Base-by-base conservation (phyloP, 176 grass and related monocot species). In the Paspalum vaginatum region DNA sequence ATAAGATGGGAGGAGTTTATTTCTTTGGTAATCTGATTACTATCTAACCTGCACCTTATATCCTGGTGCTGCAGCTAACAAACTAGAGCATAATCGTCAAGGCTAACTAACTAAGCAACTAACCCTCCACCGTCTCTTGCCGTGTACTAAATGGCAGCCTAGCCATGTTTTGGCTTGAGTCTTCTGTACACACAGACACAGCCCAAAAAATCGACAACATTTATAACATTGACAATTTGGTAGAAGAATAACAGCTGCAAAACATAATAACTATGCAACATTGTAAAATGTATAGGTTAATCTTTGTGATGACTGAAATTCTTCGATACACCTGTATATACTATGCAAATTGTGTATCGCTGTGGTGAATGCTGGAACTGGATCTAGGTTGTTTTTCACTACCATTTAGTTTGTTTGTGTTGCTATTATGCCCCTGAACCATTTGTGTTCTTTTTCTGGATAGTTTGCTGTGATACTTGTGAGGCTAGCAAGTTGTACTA, bases 291-390 rank as follows among this genome's bases (percentile, higher is more conserved):
- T 7, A 5, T 61, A 16, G 20, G 22, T 76, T 47, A 8, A 37
- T 47, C 25, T 50, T 0, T 49, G 4, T 26, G 58, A 65, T 41
- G 55, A 39, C 56, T 67, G 42, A 64, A 66, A 74, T 75, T 74
- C 14, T 74, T 43, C 11, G 41, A 11, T 38, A 67, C 40, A 26
- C 65, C 20, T 41, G 59, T 58, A 21, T 44, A 74, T 41, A 54
- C 50, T 43, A 40, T 48, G 41, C 42, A 68, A 81, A 44, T 75
- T 68, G 32, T 75, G 18, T n/a, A 81, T 20, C 26, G 10, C 43
- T 70, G 50, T 72, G 11, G 46, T 79, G 37, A 44, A 56, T 54
- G 12, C 38, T 75, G 43, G 65, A 68, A 75, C 21, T 81, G 42
- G 24, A 81, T 75, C 21, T 66, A 0, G 43, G 18, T 68, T 52